A percentile compares a stretch with the other conserved stretches of the same genome.
phyloP scores from a whole-genome alignment of 345 rosid species.

The Jatropha curcas region DNA sequence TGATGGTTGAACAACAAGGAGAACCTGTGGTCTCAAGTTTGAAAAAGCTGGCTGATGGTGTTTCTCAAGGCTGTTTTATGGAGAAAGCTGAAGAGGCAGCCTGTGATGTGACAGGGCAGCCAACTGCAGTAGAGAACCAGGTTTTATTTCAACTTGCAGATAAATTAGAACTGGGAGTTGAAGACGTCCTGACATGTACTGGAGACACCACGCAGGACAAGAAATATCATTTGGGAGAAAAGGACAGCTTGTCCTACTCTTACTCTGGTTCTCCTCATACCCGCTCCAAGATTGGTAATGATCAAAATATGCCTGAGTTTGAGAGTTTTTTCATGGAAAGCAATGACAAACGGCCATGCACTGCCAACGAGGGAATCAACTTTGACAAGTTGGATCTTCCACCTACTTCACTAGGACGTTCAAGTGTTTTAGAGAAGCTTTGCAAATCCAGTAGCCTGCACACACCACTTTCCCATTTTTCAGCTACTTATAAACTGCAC shows the following conservation, averaged over 20 bases:
- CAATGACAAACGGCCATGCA: constrained; percentile 36
- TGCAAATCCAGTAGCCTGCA: constrained; percentile 59
- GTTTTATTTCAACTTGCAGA: constrained; percentile 26
- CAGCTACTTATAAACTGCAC: constrained; percentile 41
- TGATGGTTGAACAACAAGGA: constrained; percentile 19
- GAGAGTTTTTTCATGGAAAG: constrained; percentile 64
- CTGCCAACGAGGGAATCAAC: constrained; percentile 33
- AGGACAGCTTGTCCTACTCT: constrained; percentile 23
- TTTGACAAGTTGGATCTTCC: constrained; percentile 53
- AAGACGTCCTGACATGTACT: constrained; percentile 29
- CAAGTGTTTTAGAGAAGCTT: constrained; percentile 59
- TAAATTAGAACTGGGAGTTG: constrained; percentile 23
- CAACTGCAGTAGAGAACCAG: constrained; percentile 33
- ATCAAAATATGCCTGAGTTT: constrained; percentile 50
- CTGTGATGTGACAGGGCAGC: constrained; percentile 30
- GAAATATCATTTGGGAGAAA: constrained; percentile 25
- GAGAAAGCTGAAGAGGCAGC: constrained; percentile 42
- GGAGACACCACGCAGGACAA: constrained; percentile 32
- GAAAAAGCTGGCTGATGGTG: constrained; percentile 17
- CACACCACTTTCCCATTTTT: constrained; percentile 59
- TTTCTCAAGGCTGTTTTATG: constrained; percentile 34
- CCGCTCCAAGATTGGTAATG: constrained; percentile 23
- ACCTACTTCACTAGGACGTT: constrained; percentile 51
- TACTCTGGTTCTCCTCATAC: constrained; percentile 37
- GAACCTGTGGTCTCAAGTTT: constrained; percentile 25